Evolutionary conservation across 192 early-diverging fungal species (phyloP), one percentile per base, ranked within the genome.

Genomic region (Piromyces sp.): DNA sequence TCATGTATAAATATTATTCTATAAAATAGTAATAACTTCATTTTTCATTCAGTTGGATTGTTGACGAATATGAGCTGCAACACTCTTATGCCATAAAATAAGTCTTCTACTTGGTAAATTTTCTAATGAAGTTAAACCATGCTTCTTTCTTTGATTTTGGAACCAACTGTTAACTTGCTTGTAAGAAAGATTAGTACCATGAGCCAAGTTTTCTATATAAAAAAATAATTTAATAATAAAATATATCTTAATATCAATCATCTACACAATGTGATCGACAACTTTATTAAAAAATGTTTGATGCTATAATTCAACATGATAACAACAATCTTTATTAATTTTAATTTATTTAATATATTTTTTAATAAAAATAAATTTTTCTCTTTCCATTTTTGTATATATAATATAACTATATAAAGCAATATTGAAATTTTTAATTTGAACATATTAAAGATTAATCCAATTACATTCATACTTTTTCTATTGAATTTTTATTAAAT

Each of bases 101-200:
- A 80, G 79, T 30, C 33, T 33, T 36, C 79, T 78, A 16, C 81
- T 33, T 28, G 81, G 81, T 30, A 81, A 29, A 26, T 81, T 81
- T 38, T 81, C 37, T 30, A 81, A 78, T n/a, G 37, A 58, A 17
- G 81, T 81, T 78, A 81, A 58, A 16, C 31, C 31, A 30, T 81
- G 37, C 78, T 81, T 81, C 37, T 81, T 81, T 30, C 81, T 38
- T 78, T 30, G 29, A 78, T 81, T 30, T 33, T 81, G 81, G 37
- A 81, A 81, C 81, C 81, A 81, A 38, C 38, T 58, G 12, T 81
- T 81, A 78, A 81, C 31, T 33, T 81, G 81, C 12, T 81, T 81
- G 29, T 30, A 33, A 2, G 81, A 58, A 78, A 30, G 31, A 26
- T 78, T 78, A 19, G 81, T 81, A 19, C 29, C 78, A 5, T 78